These are phyloP conservation scores for Endothia cerciana DNA, from an alignment of 2,329 filamentous ascomycete species.

Conservation along the genomic window DNA sequence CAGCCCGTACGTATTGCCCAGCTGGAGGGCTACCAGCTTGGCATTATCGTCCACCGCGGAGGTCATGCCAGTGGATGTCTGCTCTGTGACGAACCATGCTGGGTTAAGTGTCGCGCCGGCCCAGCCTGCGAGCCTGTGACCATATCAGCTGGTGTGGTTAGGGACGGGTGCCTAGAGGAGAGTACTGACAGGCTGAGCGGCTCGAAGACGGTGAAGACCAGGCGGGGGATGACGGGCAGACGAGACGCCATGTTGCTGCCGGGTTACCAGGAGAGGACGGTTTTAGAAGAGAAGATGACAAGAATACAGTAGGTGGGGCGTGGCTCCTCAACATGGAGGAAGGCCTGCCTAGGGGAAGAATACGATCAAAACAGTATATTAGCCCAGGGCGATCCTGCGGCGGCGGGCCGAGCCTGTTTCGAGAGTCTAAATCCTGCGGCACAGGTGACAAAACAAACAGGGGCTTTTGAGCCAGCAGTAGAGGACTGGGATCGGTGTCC, in stretches of 20 bases:
- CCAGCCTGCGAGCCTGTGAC: conserved; percentile 60
- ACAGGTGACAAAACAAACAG: neutral
- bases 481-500: too few species aligned
- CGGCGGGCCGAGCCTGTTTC: conserved; percentile 13
- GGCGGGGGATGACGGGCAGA: conserved; percentile 65
- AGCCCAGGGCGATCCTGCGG: neutral
- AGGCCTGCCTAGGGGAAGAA: neutral
- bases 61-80: conserved; percentile 51
- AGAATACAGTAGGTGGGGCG: neutral
- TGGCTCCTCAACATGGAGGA: neutral
- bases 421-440: neutral
- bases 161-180: neutral
- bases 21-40: conserved; percentile 65
- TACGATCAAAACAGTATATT: neutral
- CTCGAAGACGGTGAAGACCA: conserved; percentile 70
- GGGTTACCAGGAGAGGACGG: neutral
- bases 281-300: neutral
- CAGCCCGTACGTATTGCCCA: conserved; percentile 72
- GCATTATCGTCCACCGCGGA: conserved; percentile 48
- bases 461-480: too few species aligned
- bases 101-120: conserved; percentile 59
- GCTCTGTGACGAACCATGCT: conserved; percentile 66
- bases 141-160: neutral
- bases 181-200: conserved; percentile 66
- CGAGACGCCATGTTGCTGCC: conserved; percentile 58